Evolutionary conservation across 306 rosid genomes (phyloP).

Genomic region (Rosa chinensis): DNA sequence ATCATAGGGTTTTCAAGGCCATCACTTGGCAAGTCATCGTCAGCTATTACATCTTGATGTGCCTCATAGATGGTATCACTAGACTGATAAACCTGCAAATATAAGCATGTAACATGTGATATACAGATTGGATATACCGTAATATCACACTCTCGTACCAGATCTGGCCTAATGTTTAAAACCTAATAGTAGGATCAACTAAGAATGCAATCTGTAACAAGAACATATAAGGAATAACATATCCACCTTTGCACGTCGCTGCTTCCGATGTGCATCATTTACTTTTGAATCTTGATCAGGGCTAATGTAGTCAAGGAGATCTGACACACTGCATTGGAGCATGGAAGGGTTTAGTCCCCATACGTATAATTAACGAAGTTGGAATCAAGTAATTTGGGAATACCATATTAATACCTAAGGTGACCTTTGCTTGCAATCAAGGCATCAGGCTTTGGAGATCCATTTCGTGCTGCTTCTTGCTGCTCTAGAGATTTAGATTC

Average conservation of each 20-base stretch:
- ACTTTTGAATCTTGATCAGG: slow-evolving; percentile 73
- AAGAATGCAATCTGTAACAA: not conserved
- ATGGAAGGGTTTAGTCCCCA: slow-evolving; percentile 33
- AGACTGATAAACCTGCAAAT: slow-evolving; percentile 51
- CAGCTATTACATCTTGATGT: slow-evolving; percentile 32
- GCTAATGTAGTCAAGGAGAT: slow-evolving; percentile 92
- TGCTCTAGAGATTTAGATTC: slow-evolving; percentile 94
- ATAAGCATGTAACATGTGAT: slow-evolving; percentile 12
- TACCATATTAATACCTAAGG: slow-evolving; percentile 96
- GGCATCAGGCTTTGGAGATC: slow-evolving; percentile 90
- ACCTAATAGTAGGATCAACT: not conserved
- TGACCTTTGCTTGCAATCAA: slow-evolving; percentile 97
- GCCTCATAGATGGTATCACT: slow-evolving; percentile 50
- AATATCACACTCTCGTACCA: not conserved
- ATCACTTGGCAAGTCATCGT: slow-evolving; percentile 38
- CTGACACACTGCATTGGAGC: slow-evolving; percentile 79
- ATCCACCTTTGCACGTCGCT: slow-evolving; percentile 79
- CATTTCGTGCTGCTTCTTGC: slow-evolving; percentile 93
- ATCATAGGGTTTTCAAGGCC: slow-evolving; percentile 31
- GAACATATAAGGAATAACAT: not conserved
- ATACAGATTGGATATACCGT: not conserved
- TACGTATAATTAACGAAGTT: slow-evolving; percentile 21
- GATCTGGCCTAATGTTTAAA: not conserved
- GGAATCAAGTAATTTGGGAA: slow-evolving; percentile 54
- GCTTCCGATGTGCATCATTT: slow-evolving; percentile 74